Evolutionary conservation across 2,329 filamentous ascomycete genomes (phyloP).

Genomic region (Phyllosticta paracitricarpa): DNA sequence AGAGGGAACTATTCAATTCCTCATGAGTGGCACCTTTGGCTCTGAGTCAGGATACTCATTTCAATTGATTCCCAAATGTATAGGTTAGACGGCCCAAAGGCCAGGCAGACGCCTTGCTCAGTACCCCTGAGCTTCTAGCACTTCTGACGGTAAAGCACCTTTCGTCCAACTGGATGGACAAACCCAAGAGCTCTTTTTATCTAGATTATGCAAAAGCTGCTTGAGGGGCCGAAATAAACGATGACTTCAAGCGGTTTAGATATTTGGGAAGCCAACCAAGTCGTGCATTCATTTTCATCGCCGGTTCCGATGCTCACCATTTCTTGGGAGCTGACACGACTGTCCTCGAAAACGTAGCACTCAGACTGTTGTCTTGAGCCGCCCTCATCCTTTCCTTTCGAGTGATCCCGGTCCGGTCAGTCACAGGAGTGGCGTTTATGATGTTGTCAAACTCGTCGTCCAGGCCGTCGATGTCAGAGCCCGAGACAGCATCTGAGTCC

Average conservation of each 20-base stretch:
- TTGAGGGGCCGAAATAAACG: background rate
- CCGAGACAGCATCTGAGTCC: slow-evolving; percentile 60
- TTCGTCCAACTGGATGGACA: too few relatives aligned
- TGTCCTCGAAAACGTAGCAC: slow-evolving; percentile 19
- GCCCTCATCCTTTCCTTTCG: slow-evolving; percentile 47
- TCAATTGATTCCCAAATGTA: too few relatives aligned
- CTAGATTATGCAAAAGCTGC: background rate
- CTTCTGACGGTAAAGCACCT: too few relatives aligned
- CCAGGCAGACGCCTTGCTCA: too few relatives aligned
- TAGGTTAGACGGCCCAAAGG: too few relatives aligned
- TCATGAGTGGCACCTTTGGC: too few relatives aligned
- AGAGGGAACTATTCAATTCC: too few relatives aligned
- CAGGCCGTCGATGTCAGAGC: slow-evolving; percentile 53
- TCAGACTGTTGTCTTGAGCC: slow-evolving; percentile 14
- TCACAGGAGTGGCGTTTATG: slow-evolving; percentile 82
- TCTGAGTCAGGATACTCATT: too few relatives aligned
- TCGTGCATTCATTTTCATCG: background rate
- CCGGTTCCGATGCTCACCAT: background rate
- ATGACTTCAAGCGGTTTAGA: background rate
- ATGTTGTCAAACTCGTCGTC: slow-evolving; percentile 87
- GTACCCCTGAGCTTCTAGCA: too few relatives aligned
- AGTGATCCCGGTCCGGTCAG: slow-evolving; percentile 68
- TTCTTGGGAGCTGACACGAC: slow-evolving; percentile 5
- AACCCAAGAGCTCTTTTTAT: too few relatives aligned
- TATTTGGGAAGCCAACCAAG: background rate